A percentile compares a stretch with the other conserved stretches of the same genome.
Evolutionary conservation across 805 yeast genomes (phyloP).

Genomic region (Torulaspora maleeae): DNA sequence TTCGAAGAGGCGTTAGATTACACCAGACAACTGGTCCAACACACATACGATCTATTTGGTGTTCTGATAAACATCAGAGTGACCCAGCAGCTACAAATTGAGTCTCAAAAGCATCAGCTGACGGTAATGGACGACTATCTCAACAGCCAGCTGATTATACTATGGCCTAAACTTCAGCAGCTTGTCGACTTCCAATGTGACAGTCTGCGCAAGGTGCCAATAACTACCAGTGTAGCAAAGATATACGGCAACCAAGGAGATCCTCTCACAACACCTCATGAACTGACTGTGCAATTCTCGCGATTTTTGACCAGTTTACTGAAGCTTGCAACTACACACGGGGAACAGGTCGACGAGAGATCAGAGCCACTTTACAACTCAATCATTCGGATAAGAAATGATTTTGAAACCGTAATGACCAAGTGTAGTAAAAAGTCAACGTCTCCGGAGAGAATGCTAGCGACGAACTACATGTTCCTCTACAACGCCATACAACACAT

Average conservation of each 20-base stretch:
- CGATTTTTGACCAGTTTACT: slow-evolving; percentile 66
- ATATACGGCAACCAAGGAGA: slow-evolving; percentile 29
- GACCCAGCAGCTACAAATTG: slow-evolving; percentile 58
- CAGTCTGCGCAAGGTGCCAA: slow-evolving; percentile 51
- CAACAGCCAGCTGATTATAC: slow-evolving; percentile 54
- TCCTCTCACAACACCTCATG: slow-evolving; percentile 44
- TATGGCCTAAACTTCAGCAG: slow-evolving; percentile 86
- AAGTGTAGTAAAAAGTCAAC: slow-evolving; percentile 55
- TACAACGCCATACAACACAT: slow-evolving; percentile 28
- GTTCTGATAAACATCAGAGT: slow-evolving; percentile 69
- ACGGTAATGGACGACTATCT: slow-evolving; percentile 66
- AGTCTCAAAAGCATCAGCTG: slow-evolving; percentile 61
- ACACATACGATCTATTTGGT: slow-evolving; percentile 70
- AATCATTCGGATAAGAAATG: slow-evolving; percentile 64
- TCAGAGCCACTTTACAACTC: slow-evolving; percentile 73
- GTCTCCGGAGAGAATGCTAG: slow-evolving; percentile 63
- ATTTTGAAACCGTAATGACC: slow-evolving; percentile 73
- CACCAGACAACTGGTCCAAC: slow-evolving; percentile 39
- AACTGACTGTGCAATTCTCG: slow-evolving; percentile 75
- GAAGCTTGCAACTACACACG: slow-evolving; percentile 44
- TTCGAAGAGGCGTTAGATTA: slow-evolving; percentile 47
- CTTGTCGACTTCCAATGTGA: slow-evolving; percentile 75
- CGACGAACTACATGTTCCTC: slow-evolving; percentile 44
- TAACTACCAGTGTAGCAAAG: slow-evolving; percentile 31
- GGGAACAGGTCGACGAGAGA: slow-evolving; percentile 28